Base-by-base conservation (phyloP, 768 basidiomycete species). In the Agrocybe pediades region DNA sequence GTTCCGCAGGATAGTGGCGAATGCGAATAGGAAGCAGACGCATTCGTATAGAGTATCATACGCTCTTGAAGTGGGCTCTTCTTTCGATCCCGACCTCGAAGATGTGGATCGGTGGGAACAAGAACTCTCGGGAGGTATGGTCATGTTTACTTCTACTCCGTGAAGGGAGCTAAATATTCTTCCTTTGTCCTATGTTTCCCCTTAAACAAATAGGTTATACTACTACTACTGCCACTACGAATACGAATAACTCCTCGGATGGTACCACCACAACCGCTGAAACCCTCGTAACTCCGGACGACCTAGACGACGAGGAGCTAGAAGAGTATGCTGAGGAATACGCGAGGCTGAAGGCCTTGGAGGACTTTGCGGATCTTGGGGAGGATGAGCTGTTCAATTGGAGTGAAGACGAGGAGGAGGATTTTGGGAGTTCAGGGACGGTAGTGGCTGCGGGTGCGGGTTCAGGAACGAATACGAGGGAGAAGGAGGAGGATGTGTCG, bases 41-140 rank as follows among this genome's bases (percentile, higher is more conserved):
- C 80, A 88, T 62, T 66, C 75, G 2, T 88, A 85, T 59, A 77
- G 80, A 8, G 64, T 87, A 2, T 89, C 87, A 1, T 90, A 86
- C 55, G 77, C 81, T 23, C 64, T 71, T 16, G 87, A 89, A 53
- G 87, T 90, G 2, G 88, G 88, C 5, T 88, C 87, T 15, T 90
- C 88, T 1, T 82, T 88, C 53, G 88, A 90, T 63, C 88, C 88
- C 4, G 82, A 83, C 64, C 69, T 88, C 62, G 86, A 90, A 27
- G 86, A 89, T 52, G 65, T 80, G 3, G 69, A 60, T 19, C 62
- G 66, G n/a, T 89, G 86, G 87, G 87, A 88, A 65, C 60, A 68
- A 24, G 82, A 82, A 41, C 62, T 88, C 3, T 63, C 61, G 59
- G 77, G 86, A 77, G n/a, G 44, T 45, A 30, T 24, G 2, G 53